Conservation (phyloP, 495 filamentous ascomycete genomes). For the Clohesyomyces aquaticus region DNA sequence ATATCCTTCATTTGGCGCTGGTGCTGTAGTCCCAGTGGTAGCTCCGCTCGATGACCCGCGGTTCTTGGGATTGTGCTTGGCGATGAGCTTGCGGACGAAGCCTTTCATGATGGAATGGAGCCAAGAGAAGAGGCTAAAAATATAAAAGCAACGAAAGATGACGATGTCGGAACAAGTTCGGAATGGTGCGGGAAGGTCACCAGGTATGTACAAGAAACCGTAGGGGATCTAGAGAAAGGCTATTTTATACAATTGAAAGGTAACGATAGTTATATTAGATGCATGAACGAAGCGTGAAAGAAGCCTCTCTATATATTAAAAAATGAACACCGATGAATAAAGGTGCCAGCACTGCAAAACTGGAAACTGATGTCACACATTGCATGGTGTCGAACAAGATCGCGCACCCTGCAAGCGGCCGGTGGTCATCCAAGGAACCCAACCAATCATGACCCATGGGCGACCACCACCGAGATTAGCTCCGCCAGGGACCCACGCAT, state of each 20-base stretch:
- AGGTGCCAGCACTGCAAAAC: not conserved
- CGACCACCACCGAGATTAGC: not conserved
- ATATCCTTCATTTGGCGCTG: not conserved
- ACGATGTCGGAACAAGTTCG: not conserved
- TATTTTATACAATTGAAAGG: not conserved
- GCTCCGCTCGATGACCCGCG: not conserved
- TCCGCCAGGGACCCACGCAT: not conserved
- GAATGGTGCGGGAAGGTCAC: not conserved
- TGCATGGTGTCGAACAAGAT: constrained; percentile 4
- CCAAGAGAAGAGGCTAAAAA: not conserved
- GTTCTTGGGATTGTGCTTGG: constrained; percentile 18
- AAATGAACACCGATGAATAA: not conserved
- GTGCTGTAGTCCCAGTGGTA: not conserved
- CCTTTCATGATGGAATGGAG: constrained; percentile 4
- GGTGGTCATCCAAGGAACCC: constrained; percentile 32
- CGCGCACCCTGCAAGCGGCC: constrained; percentile 10
- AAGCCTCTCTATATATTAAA: not conserved
- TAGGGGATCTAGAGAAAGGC: not conserved
- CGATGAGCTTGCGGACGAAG: constrained; percentile 12
- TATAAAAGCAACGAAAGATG: not conserved
- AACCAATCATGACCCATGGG: constrained; percentile 14
- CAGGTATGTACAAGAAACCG: not conserved
- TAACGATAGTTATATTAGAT: not conserved
- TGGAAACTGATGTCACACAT: constrained; percentile 20
- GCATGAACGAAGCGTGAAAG: not conserved